Percentiles rank a stretch among this genome's conserved stretches.
phyloP scores from a whole-genome alignment of 2,329 filamentous ascomycete genomes.

The Fusarium keratoplasticum region DNA sequence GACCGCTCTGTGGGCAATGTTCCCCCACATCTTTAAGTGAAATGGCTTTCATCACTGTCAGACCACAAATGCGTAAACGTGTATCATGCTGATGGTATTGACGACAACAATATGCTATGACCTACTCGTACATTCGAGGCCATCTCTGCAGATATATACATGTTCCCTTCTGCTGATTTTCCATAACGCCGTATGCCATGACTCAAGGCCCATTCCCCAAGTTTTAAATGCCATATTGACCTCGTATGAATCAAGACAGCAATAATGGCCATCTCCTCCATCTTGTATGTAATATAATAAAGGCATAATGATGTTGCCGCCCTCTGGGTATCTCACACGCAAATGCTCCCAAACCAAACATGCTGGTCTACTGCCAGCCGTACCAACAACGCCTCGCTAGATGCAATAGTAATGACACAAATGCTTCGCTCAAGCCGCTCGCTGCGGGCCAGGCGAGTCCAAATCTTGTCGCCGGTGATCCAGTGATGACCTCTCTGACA shows the following conservation, averaged over 20 bases:
- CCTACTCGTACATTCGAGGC: neutral
- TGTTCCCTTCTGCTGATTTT: neutral
- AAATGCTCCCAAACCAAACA: conserved; percentile 26
- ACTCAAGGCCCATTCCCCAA: neutral
- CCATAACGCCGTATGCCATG: conserved; percentile 11
- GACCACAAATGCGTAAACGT: neutral
- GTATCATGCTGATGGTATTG: neutral
- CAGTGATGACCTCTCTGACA: conserved; percentile 46
- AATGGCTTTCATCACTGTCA: neutral
- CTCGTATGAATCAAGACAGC: neutral
- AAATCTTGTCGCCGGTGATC: conserved; percentile 41
- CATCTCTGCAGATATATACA: conserved; percentile 5
- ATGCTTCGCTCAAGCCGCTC: conserved; percentile 23
- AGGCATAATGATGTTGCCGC: conserved; percentile 10
- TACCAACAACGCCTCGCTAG: conserved; percentile 43
- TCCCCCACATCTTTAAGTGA: neutral
- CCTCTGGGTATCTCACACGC: conserved; percentile 29
- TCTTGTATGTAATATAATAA: conserved; percentile 9
- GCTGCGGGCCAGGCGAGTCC: conserved; percentile 41
- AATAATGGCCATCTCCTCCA: neutral
- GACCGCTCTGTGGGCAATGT: neutral
- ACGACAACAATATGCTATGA: neutral
- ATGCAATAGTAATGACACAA: conserved; percentile 43
- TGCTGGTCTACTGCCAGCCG: conserved; percentile 3
- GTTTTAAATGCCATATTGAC: neutral